Percentiles rank a stretch among this genome's conserved stretches.
Conservation (phyloP, 352 stramenopile species). For the Phytophthora tubulina region DNA sequence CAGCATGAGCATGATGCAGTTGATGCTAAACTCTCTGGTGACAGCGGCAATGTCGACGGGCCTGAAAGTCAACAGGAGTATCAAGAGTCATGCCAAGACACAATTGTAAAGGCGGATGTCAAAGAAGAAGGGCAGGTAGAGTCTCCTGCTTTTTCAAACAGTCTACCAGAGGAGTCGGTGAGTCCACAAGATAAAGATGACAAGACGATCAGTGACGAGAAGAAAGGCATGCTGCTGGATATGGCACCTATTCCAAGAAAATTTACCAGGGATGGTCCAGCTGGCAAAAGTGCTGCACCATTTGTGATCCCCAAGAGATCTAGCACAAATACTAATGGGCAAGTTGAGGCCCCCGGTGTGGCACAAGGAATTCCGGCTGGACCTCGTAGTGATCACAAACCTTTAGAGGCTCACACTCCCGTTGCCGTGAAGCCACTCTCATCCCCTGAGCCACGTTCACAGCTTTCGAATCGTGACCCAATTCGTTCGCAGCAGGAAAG, state of each 20-base stretch:
- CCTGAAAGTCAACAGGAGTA: background rate
- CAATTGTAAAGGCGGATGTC: background rate
- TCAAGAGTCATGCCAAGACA: background rate
- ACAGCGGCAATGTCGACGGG: background rate
- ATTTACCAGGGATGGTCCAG: background rate
- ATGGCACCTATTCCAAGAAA: conserved; percentile 37
- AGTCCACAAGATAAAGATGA: conserved; percentile 16
- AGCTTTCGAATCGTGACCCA: conserved; percentile 22
- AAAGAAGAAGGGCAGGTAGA: conserved; percentile 29
- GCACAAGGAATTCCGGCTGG: conserved; percentile 2
- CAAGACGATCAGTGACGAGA: conserved; percentile 1
- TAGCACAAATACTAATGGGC: background rate
- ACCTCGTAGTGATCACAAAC: conserved; percentile 2
- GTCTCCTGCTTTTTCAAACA: conserved; percentile 1
- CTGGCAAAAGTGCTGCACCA: conserved; percentile 1
- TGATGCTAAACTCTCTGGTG: background rate
- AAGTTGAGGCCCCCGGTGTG: background rate
- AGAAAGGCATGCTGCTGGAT: conserved; percentile 19
- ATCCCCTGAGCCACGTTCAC: background rate
- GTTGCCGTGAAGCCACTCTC: background rate
- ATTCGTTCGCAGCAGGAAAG: conserved; percentile 20
- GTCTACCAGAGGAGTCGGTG: background rate
- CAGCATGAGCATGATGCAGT: background rate
- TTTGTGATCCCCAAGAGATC: conserved; percentile 40
- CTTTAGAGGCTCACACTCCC: background rate